Percentiles rank a stretch among this genome's conserved stretches.
Conservation (phyloP, 257 asterid species). For the Fraxinus americana region DNA sequence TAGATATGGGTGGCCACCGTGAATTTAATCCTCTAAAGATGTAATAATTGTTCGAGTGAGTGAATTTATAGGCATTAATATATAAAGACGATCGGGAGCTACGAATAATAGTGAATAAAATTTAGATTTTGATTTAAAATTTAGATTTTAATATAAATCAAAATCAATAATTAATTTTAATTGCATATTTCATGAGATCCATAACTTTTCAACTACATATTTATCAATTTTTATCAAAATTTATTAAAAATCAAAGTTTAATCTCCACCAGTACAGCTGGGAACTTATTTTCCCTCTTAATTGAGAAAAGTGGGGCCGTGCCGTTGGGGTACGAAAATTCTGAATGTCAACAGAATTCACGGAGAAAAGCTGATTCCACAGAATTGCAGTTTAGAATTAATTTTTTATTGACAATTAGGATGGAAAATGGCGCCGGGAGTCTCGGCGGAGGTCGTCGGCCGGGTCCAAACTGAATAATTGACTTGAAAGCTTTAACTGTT, state of each 20-base stretch:
- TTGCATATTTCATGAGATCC: no score
- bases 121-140: no score
- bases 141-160: no score
- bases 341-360: constrained; percentile 47
- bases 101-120: no score
- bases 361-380: constrained; percentile 51
- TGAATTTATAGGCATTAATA: background rate
- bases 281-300: constrained; percentile 1
- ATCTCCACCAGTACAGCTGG: no score
- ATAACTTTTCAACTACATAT: no score
- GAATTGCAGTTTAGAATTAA: constrained; percentile 22
- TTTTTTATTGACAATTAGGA: constrained; percentile 14
- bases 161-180: no score
- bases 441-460: constrained; percentile 57
- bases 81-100: no score
- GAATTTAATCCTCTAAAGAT: no score
- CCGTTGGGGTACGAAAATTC: constrained; percentile 54
- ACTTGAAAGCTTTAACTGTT: background rate
- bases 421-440: constrained; percentile 55
- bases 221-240: no score
- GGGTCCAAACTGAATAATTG: constrained; percentile 29
- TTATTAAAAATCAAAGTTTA: no score
- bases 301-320: constrained; percentile 24
- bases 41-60: background rate
- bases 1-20: no score